Evolutionary conservation across 495 filamentous ascomycete species (phyloP), one percentile per base, ranked within the genome.

Genomic region (Talaromyces nanjingensis): DNA sequence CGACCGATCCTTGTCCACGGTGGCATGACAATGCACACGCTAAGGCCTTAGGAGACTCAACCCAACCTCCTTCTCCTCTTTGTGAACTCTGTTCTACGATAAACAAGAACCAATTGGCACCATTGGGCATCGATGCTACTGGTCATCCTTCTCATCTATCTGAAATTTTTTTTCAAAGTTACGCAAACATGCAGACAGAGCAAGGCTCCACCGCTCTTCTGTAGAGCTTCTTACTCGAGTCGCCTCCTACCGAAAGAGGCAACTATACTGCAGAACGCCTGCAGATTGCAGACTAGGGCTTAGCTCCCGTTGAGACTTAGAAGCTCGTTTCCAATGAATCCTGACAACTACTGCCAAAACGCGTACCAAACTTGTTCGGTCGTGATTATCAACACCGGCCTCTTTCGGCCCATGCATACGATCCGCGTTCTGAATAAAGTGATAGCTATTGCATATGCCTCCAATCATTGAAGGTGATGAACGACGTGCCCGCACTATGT

Each of bases 11-110:
- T 67, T 68, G 47, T 65, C 68, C 37, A 53, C 56, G 64, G 64
- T 68, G 64, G 66, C 64, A 69, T 68, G 70, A 69, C 65, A 69
- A 67, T 59, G n/a, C 56, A 59, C 56, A 59, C 31, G 56, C 56
- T 59, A 59, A 59, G 31, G 8, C 56, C 27, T 37, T 33, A 20
- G 31, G 18, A 59, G n/a, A 63, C 55, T 57, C 66, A 64, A 62
- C 22, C 53, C 27, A 56, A 29, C 53, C 53, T 61, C 53, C 67
- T 67, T 39, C 66, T 68, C 27, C 27, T 37, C 31, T 59, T 34
- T 37, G 56, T 37, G 56, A 37, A 59, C 31, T 37, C 27, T 59
- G 31, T 33, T 58, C 29, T 18, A 14, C 55, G 29, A 18, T 58
- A 29, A 24, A 58, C 55, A 54, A 56, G 20, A n/a, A 29, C 53